These are phyloP conservation scores for Hirsutella rhossiliensis DNA, from an alignment of 2,329 filamentous ascomycete species.

Conservation along the genomic window DNA sequence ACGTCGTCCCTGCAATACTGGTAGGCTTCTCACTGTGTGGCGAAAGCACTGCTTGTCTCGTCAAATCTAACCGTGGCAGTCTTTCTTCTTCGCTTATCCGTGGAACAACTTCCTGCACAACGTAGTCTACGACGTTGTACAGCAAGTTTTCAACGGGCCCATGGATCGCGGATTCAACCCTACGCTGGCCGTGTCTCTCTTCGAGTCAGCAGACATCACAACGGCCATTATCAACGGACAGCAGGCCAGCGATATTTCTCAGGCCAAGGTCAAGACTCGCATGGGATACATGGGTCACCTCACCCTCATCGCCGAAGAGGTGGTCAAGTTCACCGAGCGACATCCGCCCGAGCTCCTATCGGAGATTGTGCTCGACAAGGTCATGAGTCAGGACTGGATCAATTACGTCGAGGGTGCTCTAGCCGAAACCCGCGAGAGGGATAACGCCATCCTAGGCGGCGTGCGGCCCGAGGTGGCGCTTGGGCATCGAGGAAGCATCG, in stretches of 20 bases:
- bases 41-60: not conserved
- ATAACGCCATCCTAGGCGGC: conserved; percentile 95
- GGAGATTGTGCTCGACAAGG: conserved; percentile 71
- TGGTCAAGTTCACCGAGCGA: conserved; percentile 94
- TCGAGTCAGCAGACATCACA: conserved; percentile 81
- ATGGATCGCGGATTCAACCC: conserved; percentile 96
- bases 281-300: conserved; percentile 98
- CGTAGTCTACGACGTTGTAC: conserved; percentile 96
- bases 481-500: conserved; percentile 58
- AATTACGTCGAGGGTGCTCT: conserved; percentile 89
- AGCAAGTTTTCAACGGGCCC: conserved; percentile 96
- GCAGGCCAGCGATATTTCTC: conserved; percentile 72
- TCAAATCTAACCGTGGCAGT: conserved; percentile 33
- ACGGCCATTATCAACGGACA: conserved; percentile 89
- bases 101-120: conserved; percentile 99
- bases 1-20: conserved; percentile 88
- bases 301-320: conserved; percentile 93
- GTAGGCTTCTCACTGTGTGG: conserved; percentile 34
- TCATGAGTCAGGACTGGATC: conserved; percentile 84
- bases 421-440: conserved; percentile 84
- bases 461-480: conserved; percentile 85
- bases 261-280: conserved; percentile 73
- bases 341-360: conserved; percentile 83
- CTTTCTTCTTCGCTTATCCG: conserved; percentile 96
- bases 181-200: conserved; percentile 79